These are phyloP conservation scores for Geranium rotundifolium DNA, from an alignment of 345 rosid genomes.

Conservation along the genomic window DNA sequence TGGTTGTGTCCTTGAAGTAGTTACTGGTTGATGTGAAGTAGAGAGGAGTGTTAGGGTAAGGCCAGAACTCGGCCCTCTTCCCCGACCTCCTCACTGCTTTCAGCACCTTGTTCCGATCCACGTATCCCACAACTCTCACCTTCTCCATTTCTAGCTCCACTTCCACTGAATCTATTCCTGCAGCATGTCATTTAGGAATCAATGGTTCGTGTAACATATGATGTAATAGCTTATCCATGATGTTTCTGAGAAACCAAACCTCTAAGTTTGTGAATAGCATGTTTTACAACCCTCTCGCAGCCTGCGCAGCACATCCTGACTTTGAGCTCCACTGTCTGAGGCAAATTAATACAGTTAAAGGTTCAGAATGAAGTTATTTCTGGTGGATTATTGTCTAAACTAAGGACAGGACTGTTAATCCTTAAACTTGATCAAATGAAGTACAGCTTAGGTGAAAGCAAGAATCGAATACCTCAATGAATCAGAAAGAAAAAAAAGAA, in stretches of 20 bases:
- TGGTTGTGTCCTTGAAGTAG: conserved; percentile 68
- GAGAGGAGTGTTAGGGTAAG: conserved; percentile 68
- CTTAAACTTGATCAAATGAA: not conserved
- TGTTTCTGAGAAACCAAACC: conserved; percentile 24
- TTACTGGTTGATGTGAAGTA: conserved; percentile 57
- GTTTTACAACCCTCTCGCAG: conserved; percentile 80
- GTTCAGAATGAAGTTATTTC: not conserved
- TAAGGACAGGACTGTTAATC: not conserved
- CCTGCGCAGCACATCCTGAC: conserved; percentile 96
- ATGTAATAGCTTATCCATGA: too few relatives aligned
- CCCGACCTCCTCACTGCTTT: conserved; percentile 74
- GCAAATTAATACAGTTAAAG: not conserved
- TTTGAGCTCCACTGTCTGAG: conserved; percentile 86
- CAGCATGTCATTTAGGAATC: too few relatives aligned
- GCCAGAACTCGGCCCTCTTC: conserved; percentile 96
- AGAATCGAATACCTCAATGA: not conserved
- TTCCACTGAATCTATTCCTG: conserved; percentile 77
- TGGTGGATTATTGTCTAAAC: conserved; percentile 1
- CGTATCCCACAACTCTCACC: conserved; percentile 75
- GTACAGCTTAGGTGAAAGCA: too few relatives aligned
- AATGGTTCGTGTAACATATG: too few relatives aligned
- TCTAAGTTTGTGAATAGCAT: conserved; percentile 73
- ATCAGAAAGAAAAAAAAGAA: conserved; percentile 1
- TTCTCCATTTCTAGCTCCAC: conserved; percentile 58
- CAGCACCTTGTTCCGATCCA: conserved; percentile 77